phyloP scores from a whole-genome alignment of 2,329 filamentous ascomycete genomes.

The Neonectria hederae region DNA sequence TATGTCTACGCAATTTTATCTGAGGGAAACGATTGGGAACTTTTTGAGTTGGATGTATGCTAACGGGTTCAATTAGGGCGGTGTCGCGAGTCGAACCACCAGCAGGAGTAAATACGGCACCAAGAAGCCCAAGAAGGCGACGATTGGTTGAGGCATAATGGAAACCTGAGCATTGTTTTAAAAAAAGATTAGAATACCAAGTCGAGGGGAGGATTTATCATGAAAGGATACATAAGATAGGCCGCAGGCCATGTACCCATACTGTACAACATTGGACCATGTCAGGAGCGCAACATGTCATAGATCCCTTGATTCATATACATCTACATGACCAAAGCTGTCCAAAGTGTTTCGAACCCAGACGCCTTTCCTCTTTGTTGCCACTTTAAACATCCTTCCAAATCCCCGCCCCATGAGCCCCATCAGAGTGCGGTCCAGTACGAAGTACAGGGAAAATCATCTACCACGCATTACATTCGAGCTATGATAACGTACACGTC shows the following conservation, averaged over 20 bases:
- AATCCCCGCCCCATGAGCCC: constrained; percentile 25
- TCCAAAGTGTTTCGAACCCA: constrained; percentile 42
- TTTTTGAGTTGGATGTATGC: not conserved
- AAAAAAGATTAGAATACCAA: not conserved
- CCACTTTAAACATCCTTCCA: constrained; percentile 32
- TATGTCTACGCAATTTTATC: not conserved
- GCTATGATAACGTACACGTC: constrained; percentile 37
- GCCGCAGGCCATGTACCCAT: constrained; percentile 38
- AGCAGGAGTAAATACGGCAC: constrained; percentile 97
- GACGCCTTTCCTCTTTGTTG: constrained; percentile 40
- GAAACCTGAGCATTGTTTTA: not conserved
- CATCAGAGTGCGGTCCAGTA: constrained; percentile 30
- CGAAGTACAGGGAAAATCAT: constrained; percentile 30
- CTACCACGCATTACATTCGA: constrained; percentile 36
- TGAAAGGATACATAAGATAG: constrained; percentile 25
- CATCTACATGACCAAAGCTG: constrained; percentile 43
- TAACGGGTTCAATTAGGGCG: constrained; percentile 69
- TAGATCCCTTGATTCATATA: constrained; percentile 40
- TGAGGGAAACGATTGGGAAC: not conserved
- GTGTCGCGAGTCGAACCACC: constrained; percentile 84
- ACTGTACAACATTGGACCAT: constrained; percentile 41
- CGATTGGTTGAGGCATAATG: constrained; percentile 53
- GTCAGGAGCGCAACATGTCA: constrained; percentile 12
- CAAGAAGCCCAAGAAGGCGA: constrained; percentile 94
- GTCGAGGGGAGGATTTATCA: constrained; percentile 18